These are phyloP conservation scores for Colletotrichum graminicola DNA, from an alignment of 2,329 filamentous ascomycete genomes.

Conservation along the genomic window DNA sequence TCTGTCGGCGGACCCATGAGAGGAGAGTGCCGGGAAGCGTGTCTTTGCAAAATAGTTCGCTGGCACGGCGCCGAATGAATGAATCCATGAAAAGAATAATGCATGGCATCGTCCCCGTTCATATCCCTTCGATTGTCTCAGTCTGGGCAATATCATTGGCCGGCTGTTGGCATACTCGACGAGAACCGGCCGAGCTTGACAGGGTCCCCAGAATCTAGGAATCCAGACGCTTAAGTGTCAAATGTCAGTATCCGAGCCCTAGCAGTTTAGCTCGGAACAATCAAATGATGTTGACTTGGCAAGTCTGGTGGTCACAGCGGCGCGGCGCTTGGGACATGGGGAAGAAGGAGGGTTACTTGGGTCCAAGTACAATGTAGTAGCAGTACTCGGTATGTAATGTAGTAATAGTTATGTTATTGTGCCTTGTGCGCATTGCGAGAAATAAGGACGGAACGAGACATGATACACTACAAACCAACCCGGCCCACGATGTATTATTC, in stretches of 20 bases:
- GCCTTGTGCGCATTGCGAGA: too few species aligned
- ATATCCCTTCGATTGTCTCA: constrained; percentile 12
- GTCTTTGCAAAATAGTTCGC: constrained; percentile 3
- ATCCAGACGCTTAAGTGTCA: constrained; percentile 22
- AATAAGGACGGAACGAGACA: not conserved
- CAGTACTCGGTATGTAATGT: too few species aligned
- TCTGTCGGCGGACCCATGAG: not conserved
- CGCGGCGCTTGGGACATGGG: not conserved
- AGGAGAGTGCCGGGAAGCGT: not conserved
- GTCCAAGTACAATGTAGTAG: too few species aligned
- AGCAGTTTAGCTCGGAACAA: constrained; percentile 21
- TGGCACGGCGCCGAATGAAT: not conserved
- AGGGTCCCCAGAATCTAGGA: constrained; percentile 29
- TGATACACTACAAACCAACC: not conserved
- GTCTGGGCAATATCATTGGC: constrained; percentile 14
- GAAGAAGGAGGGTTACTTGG: not conserved
- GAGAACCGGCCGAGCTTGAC: constrained; percentile 24
- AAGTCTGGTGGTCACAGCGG: not conserved
- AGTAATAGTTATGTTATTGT: too few species aligned
- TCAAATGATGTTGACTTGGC: constrained; percentile 32
- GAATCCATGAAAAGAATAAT: too few species aligned
- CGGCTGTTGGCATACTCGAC: not conserved
- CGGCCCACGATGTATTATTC: too few species aligned
- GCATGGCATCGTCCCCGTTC: constrained; percentile 24
- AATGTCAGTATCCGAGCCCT: constrained; percentile 40